phyloP scores from a whole-genome alignment of 176 grass and related monocot genomes.

The Musa itinerans region DNA sequence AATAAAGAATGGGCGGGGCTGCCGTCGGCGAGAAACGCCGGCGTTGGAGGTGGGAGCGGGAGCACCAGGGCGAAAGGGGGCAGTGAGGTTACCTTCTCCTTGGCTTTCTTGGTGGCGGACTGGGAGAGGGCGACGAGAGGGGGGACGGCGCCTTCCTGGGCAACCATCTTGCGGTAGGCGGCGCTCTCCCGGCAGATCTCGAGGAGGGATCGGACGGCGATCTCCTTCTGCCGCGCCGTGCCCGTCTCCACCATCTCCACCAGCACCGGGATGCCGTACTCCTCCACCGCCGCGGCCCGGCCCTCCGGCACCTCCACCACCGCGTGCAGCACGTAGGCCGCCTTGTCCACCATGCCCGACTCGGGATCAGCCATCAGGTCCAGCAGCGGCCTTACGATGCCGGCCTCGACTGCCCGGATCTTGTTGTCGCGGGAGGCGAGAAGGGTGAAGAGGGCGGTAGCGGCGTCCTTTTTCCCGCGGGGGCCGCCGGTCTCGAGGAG shows the following conservation, averaged over 20 bases:
- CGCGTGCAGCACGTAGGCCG: slow-evolving; percentile 8
- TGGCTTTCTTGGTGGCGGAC: neutral
- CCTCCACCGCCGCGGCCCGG: slow-evolving; percentile 6
- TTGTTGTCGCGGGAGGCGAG: slow-evolving; percentile 10
- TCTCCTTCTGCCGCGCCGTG: slow-evolving; percentile 9
- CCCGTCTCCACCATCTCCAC: slow-evolving; percentile 8
- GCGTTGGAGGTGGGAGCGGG: neutral
- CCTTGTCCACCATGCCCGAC: slow-evolving; percentile 3
- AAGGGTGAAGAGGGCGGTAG: slow-evolving; percentile 9
- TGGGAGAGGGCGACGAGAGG: slow-evolving; percentile 11
- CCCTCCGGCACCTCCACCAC: slow-evolving; percentile 5
- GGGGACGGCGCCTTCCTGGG: slow-evolving; percentile 5
- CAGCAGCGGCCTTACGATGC: slow-evolving; percentile 10
- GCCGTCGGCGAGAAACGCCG: neutral
- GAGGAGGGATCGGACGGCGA: slow-evolving; percentile 7
- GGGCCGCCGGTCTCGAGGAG: neutral
- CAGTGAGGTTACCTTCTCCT: slow-evolving; percentile 12
- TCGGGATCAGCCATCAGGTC: slow-evolving; percentile 11
- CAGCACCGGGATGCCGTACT: slow-evolving; percentile 4
- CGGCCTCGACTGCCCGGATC: slow-evolving; percentile 1
- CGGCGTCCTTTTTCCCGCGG: slow-evolving; percentile 11
- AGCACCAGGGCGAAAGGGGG: neutral
- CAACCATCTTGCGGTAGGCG: slow-evolving; percentile 1
- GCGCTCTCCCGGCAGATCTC: slow-evolving; percentile 5
- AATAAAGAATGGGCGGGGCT: neutral